These are phyloP conservation scores for Sporisorium iseilematis-ciliati DNA, from an alignment of 1,284 basidiomycete species.

Conservation along the genomic window DNA sequence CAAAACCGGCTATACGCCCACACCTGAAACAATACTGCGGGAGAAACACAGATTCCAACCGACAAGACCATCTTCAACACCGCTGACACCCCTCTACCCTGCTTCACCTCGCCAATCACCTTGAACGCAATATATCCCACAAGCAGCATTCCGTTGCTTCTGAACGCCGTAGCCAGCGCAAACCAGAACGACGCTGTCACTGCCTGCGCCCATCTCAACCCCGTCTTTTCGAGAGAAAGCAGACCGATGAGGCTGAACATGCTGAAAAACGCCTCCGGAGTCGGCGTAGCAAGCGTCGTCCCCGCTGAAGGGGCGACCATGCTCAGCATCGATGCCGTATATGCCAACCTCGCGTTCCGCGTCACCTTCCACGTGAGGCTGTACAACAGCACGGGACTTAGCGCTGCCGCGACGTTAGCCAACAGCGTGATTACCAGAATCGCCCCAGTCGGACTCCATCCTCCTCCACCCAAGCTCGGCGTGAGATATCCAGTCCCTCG, in stretches of 20 bases:
- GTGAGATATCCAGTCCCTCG: constrained; percentile 34
- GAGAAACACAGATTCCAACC: constrained; percentile 68
- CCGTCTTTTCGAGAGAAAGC: constrained; percentile 16
- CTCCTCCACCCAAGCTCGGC: constrained; percentile 8
- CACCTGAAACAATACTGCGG: constrained; percentile 80
- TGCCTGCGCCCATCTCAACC: constrained; percentile 70
- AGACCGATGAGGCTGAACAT: constrained; percentile 71
- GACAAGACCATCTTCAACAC: constrained; percentile 3
- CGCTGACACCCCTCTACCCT: not conserved
- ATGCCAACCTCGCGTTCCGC: constrained; percentile 74
- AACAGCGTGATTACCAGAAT: constrained; percentile 38
- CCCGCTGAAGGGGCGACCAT: constrained; percentile 83
- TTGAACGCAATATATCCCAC: constrained; percentile 74
- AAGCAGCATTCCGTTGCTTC: constrained; percentile 85
- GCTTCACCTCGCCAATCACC: constrained; percentile 19
- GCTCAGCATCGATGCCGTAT: constrained; percentile 77
- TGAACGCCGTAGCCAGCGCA: constrained; percentile 77
- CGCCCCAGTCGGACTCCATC: constrained; percentile 50
- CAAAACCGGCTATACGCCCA: constrained; percentile 80
- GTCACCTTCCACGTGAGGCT: constrained; percentile 66
- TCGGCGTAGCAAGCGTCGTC: constrained; percentile 78
- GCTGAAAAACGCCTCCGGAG: constrained; percentile 87
- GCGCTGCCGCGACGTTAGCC: constrained; percentile 66
- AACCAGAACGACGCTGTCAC: constrained; percentile 77
- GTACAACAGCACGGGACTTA: constrained; percentile 74